A percentile compares a stretch with the other conserved stretches of the same genome.
phyloP scores from a whole-genome alignment of 2,329 filamentous ascomycete genomes.

The Xylaria sp. region DNA sequence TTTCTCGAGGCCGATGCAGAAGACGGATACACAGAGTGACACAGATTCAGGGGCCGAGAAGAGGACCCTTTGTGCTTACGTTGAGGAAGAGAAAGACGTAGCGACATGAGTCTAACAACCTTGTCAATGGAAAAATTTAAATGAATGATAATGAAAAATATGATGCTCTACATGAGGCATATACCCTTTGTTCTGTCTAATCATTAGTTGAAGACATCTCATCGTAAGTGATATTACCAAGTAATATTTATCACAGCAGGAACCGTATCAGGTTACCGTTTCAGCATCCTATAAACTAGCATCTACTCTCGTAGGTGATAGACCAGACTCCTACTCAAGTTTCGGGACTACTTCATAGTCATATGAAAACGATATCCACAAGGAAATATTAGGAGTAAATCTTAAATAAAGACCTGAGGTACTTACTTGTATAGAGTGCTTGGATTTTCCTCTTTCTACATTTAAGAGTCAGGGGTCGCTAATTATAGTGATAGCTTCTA shows the following conservation, averaged over 20 bases:
- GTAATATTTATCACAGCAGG: background rate
- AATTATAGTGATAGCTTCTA: too few species aligned
- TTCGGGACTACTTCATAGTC: too few species aligned
- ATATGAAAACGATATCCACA: too few species aligned
- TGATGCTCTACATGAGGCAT: too few species aligned
- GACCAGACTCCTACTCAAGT: too few species aligned
- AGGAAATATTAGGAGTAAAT: background rate
- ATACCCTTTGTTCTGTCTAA: too few species aligned
- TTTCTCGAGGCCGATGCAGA: slow-evolving; percentile 43
- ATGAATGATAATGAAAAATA: background rate
- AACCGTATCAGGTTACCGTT: too few species aligned
- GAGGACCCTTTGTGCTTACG: slow-evolving; percentile 30
- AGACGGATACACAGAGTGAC: background rate
- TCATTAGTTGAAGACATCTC: too few species aligned
- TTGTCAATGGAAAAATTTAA: background rate
- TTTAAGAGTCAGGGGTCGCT: background rate
- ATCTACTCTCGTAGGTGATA: too few species aligned
- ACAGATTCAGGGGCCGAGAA: slow-evolving; percentile 33
- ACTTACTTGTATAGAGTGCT: background rate
- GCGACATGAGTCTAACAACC: background rate
- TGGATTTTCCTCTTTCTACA: background rate
- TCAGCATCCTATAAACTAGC: too few species aligned
- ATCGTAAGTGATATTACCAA: too few species aligned
- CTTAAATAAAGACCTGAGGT: background rate
- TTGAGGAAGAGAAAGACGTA: slow-evolving; percentile 14